Evolutionary conservation across 352 stramenopile genomes (phyloP).

Genomic region (Globisporangium iwayamae): DNA sequence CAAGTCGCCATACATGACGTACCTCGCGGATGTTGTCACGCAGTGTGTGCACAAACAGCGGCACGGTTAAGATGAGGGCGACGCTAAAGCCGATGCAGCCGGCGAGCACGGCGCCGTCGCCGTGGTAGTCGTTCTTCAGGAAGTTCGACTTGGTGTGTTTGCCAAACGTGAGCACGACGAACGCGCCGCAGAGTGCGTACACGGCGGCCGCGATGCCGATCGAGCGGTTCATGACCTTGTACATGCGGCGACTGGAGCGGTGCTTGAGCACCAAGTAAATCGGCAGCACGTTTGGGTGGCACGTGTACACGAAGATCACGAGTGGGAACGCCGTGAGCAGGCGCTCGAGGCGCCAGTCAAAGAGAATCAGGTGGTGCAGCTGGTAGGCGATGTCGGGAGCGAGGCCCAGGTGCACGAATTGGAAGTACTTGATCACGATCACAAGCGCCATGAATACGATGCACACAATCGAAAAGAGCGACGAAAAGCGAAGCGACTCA

Average conservation of each 20-base stretch:
- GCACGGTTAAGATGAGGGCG: slow-evolving; percentile 78
- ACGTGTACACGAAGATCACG: slow-evolving; percentile 88
- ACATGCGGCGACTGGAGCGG: slow-evolving; percentile 78
- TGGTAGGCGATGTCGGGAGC: slow-evolving; percentile 68
- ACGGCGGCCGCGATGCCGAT: slow-evolving; percentile 70
- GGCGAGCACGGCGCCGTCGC: slow-evolving; percentile 59
- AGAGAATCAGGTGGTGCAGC: slow-evolving; percentile 68
- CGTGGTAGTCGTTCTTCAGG: slow-evolving; percentile 84
- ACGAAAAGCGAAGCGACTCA: slow-evolving; percentile 82
- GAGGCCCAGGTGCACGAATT: slow-evolving; percentile 73
- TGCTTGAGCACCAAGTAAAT: slow-evolving; percentile 89
- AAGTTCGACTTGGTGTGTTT: slow-evolving; percentile 80
- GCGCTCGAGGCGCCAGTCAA: slow-evolving; percentile 57
- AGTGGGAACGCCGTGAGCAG: slow-evolving; percentile 75
- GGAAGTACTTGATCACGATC: slow-evolving; percentile 89
- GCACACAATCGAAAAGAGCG: slow-evolving; percentile 84
- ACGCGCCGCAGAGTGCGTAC: slow-evolving; percentile 75
- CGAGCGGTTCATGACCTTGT: slow-evolving; percentile 87
- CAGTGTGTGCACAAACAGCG: slow-evolving; percentile 83
- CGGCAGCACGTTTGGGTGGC: slow-evolving; percentile 84
- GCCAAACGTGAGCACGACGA: slow-evolving; percentile 86
- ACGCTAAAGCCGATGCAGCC: slow-evolving; percentile 79
- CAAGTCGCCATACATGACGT: background rate
- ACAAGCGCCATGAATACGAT: slow-evolving; percentile 87
- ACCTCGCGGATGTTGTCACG: slow-evolving; percentile 80